Percentiles rank a stretch among this genome's conserved stretches.
phyloP scores from a whole-genome alignment of 306 rosid species.

The Sechiopsis laciniata region DNA sequence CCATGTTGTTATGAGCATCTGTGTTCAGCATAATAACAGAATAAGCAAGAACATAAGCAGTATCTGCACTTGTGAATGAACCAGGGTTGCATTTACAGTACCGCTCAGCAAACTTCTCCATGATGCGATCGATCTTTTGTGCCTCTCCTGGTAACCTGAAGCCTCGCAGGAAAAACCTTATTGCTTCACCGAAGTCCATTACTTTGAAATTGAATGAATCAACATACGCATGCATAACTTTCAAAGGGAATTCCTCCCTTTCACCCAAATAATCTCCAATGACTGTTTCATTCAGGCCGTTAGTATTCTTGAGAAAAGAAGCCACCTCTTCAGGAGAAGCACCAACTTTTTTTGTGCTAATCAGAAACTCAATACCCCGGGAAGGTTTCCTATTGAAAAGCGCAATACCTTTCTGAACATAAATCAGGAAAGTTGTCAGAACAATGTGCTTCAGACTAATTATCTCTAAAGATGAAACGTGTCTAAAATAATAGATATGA shows the following conservation, averaged over 20 bases:
- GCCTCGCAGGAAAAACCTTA: constrained; percentile 92
- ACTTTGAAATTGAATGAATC: constrained; percentile 88
- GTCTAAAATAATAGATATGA: background rate
- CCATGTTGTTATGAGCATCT: constrained; percentile 95
- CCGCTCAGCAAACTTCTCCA: constrained; percentile 99
- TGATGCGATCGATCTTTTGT: constrained; percentile 96
- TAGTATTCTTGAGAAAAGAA: constrained; percentile 70
- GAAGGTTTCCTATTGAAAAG: constrained; percentile 90
- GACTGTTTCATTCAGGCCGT: constrained; percentile 70
- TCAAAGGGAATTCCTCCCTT: constrained; percentile 85
- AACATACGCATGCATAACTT: constrained; percentile 99
- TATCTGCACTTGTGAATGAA: constrained; percentile 96
- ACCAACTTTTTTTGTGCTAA: constrained; percentile 68
- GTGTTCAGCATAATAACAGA: constrained; percentile 99
- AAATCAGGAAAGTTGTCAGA: constrained; percentile 45
- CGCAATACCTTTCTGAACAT: constrained; percentile 89
- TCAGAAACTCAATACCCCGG: constrained; percentile 87
- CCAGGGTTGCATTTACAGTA: constrained; percentile 92
- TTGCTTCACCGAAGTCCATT: constrained; percentile 88
- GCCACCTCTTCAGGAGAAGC: constrained; percentile 86
- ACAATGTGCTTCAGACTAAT: constrained; percentile 26
- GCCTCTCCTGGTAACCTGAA: constrained; percentile 99
- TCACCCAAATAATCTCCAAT: constrained; percentile 98
- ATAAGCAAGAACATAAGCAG: constrained; percentile 97
- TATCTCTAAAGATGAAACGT: constrained; percentile 24